Conservation (phyloP, 208 protist genomes). For the Polymyxa betae region DNA sequence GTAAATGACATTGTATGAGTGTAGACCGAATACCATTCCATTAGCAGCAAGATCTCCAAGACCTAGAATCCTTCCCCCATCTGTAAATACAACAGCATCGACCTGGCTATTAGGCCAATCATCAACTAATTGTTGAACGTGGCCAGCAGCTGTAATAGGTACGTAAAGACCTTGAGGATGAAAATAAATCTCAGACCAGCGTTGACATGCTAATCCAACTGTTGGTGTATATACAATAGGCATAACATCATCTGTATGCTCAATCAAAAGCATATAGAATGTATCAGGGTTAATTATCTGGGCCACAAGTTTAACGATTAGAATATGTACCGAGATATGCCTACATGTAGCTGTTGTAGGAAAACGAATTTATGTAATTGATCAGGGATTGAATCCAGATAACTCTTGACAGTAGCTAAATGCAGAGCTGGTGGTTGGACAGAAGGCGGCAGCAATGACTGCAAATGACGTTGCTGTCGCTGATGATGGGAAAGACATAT, state of each 20-base stretch:
- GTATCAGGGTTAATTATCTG: neutral
- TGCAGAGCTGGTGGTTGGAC: neutral
- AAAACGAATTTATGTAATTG: neutral
- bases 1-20: neutral
- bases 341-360: constrained; percentile 26
- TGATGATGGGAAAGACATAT: no score
- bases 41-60: constrained; percentile 56
- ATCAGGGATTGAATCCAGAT: neutral
- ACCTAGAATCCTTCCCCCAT: constrained; percentile 65
- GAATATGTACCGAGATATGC: neutral
- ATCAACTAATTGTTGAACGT: constrained; percentile 21
- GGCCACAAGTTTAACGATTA: neutral
- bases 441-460: neutral
- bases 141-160: neutral
- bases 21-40: neutral
- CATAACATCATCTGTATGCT: constrained; percentile 48
- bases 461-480: neutral
- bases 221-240: constrained; percentile 60
- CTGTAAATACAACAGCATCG: constrained; percentile 63
- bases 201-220: constrained; percentile 57
- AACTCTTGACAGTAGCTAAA: neutral
- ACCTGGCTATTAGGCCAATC: constrained; percentile 58
- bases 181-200: constrained; percentile 38
- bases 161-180: constrained; percentile 58
- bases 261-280: constrained; percentile 52